Conservation (phyloP, 164 flowering plant species). For the Stephania japonica region DNA sequence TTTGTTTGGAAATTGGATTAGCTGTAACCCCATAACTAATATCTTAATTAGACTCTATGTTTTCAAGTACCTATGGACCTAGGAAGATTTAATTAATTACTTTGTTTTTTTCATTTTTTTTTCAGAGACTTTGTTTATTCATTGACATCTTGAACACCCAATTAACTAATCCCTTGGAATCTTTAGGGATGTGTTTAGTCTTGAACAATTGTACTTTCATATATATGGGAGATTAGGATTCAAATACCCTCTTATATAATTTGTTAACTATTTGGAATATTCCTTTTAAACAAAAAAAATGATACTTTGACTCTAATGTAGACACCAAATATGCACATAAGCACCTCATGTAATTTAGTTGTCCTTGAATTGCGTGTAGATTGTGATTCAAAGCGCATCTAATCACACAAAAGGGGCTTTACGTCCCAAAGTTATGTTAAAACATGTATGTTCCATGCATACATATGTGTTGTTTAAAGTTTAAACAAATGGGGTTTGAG, state of each 20-base stretch:
- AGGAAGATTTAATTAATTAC: not conserved
- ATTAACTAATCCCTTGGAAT: not conserved
- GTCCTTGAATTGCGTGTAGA: not conserved
- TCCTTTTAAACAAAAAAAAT: too few relatives aligned
- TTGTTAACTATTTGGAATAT: too few relatives aligned
- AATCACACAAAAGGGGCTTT: too few relatives aligned
- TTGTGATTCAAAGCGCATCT: not conserved
- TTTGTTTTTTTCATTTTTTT: too few relatives aligned
- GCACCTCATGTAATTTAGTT: not conserved
- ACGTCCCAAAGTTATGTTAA: too few relatives aligned
- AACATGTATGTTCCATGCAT: not conserved
- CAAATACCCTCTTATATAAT: not conserved
- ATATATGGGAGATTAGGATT: not conserved
- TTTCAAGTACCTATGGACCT: not conserved
- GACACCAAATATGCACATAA: too few relatives aligned
- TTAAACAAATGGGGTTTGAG: not conserved
- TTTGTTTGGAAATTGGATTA: constrained; percentile 1
- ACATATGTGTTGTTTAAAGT: not conserved
- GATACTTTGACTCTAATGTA: too few relatives aligned
- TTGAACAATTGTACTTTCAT: not conserved
- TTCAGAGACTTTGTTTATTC: too few relatives aligned
- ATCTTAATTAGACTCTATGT: not conserved
- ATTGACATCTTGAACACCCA: not conserved
- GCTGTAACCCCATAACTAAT: not conserved
- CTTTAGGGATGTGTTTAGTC: not conserved